phyloP scores from a whole-genome alignment of 2,329 filamentous ascomycete species.

The Huntiella decipiens region DNA sequence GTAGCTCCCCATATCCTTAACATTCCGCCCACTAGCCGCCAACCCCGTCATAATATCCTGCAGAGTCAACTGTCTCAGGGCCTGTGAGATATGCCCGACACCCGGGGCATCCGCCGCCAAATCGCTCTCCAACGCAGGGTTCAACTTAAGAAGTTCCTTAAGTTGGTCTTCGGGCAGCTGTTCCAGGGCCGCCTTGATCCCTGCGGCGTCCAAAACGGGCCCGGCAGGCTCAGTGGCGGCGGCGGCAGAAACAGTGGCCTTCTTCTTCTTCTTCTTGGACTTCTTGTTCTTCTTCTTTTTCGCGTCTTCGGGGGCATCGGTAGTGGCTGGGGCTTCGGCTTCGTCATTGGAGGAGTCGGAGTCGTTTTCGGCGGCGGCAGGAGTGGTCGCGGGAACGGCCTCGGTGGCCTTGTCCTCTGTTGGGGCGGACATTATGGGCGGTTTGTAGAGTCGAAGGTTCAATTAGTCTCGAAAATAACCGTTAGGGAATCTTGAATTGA shows the following conservation, averaged over 20 bases:
- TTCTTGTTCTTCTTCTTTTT: conserved; percentile 16
- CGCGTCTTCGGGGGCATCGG: conserved; percentile 19
- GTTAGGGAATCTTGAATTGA: too few species aligned
- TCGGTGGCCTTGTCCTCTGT: conserved; percentile 4
- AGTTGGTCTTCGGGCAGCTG: conserved; percentile 37
- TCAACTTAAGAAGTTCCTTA: conserved; percentile 48
- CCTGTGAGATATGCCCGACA: conserved; percentile 26
- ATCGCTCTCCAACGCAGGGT: conserved; percentile 49
- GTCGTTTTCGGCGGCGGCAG: conserved; percentile 22
- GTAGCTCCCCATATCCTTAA: conserved; percentile 91
- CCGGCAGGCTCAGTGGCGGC: conserved; percentile 32
- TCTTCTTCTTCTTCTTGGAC: conserved; percentile 33
- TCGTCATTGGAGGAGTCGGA: conserved; percentile 19
- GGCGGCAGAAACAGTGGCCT: conserved; percentile 47
- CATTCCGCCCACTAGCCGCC: conserved; percentile 66
- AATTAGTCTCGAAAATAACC: too few species aligned
- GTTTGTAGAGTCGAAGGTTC: too few species aligned
- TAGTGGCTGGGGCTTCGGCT: conserved; percentile 22
- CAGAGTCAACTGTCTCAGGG: conserved; percentile 44
- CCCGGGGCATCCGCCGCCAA: conserved; percentile 19
- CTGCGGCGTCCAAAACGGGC: conserved; percentile 19
- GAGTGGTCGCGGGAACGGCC: conserved; percentile 15
- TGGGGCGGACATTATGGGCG: conserved; percentile 4
- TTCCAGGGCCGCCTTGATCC: conserved; percentile 31
- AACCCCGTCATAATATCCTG: conserved; percentile 57